These are phyloP conservation scores for Sphaerulina vaccinii DNA, from an alignment of 2,329 filamentous ascomycete genomes.

Conservation along the genomic window DNA sequence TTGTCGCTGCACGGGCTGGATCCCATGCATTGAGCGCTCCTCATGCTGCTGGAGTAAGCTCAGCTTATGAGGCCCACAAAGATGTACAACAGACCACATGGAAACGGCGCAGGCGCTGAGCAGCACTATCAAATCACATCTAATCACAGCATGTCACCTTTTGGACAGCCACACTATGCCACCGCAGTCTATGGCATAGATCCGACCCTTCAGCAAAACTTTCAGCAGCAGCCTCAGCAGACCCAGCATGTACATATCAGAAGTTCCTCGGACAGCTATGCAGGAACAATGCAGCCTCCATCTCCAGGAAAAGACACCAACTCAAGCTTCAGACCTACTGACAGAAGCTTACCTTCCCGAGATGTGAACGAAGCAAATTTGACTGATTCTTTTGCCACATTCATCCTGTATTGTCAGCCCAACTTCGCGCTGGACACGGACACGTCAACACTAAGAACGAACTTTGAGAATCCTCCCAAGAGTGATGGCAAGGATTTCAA, in stretches of 20 bases:
- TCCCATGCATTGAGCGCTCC: too few relatives aligned
- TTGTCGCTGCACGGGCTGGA: too few relatives aligned
- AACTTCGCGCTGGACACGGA: constrained; percentile 69
- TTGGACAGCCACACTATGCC: constrained; percentile 25
- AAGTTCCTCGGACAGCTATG: constrained; percentile 19
- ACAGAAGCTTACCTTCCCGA: constrained; percentile 62
- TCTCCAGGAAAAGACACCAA: constrained; percentile 15
- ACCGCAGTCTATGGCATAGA: constrained; percentile 31
- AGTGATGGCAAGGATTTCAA: constrained; percentile 86
- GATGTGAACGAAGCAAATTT: constrained; percentile 69
- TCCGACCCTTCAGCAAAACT: constrained; percentile 26
- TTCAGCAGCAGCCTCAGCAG: constrained; percentile 24
- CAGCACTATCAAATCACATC: constrained; percentile 26
- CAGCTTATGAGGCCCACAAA: neutral
- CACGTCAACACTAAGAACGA: constrained; percentile 67
- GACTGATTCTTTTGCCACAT: constrained; percentile 77
- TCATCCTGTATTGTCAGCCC: constrained; percentile 90
- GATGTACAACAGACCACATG: constrained; percentile 32
- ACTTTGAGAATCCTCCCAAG: constrained; percentile 76
- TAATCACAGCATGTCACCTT: constrained; percentile 22
- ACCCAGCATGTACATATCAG: constrained; percentile 14
- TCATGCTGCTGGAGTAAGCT: too few relatives aligned
- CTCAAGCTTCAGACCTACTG: constrained; percentile 41
- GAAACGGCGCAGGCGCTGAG: constrained; percentile 26
- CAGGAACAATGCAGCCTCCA: constrained; percentile 28